Evolutionary conservation across 495 filamentous ascomycete species (phyloP).

Genomic region (Aspergillus nanangensis): DNA sequence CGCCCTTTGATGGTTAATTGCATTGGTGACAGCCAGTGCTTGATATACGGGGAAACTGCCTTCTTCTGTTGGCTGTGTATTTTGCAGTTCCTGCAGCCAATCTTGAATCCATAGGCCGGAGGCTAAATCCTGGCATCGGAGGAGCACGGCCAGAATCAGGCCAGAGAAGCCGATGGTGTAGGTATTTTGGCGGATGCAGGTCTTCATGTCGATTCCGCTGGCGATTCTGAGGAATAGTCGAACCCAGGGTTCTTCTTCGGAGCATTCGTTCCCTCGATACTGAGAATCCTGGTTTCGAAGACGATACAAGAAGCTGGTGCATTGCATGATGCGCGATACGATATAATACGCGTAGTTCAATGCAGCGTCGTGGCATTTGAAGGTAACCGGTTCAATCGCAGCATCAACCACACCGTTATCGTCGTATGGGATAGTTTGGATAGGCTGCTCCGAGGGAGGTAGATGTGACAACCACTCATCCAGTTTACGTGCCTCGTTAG

Average conservation of each 20-base stretch:
- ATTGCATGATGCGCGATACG: conserved; percentile 25
- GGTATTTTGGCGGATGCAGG: conserved; percentile 14
- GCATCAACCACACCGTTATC: no score
- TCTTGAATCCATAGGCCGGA: conserved; percentile 16
- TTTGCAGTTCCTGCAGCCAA: conserved; percentile 16
- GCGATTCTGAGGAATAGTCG: conserved; percentile 17
- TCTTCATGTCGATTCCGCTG: conserved; percentile 14
- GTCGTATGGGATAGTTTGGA: conserved; percentile 3
- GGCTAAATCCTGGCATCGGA: conserved; percentile 17
- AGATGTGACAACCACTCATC: conserved; percentile 19
- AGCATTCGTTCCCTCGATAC: conserved; percentile 1
- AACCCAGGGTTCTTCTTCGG: conserved; percentile 16
- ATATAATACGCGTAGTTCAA: conserved; percentile 26
- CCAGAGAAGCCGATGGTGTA: conserved; percentile 31
- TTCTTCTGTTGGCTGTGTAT: conserved; percentile 21
- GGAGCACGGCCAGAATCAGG: conserved; percentile 18
- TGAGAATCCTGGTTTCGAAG: background rate
- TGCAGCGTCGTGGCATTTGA: conserved; percentile 23
- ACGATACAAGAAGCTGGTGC: conserved; percentile 9
- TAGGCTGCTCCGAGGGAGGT: conserved; percentile 15
- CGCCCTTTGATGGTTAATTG: conserved; percentile 17
- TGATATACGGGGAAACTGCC: conserved; percentile 26
- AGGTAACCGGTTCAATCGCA: conserved; percentile 8
- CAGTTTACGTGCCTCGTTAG: conserved; percentile 8
- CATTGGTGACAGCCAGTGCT: conserved; percentile 15